Percentiles rank a stretch among this genome's conserved stretches.
Evolutionary conservation across 2,329 filamentous ascomycete genomes (phyloP).

Genomic region (Penicillium oxalicum): DNA sequence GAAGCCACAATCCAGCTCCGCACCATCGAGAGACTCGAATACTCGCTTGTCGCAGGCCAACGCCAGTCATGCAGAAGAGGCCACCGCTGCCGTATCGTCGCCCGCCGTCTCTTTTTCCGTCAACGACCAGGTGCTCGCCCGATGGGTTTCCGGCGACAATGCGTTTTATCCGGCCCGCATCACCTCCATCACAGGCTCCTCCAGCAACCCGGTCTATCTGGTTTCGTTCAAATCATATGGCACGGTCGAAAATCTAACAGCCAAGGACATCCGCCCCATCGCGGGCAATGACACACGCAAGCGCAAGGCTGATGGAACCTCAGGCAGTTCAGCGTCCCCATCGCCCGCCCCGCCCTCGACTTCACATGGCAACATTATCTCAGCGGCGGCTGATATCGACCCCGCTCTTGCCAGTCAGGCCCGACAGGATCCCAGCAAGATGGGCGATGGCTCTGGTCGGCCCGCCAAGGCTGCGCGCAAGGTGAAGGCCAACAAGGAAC

Average conservation of each 20-base stretch:
- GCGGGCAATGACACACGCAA: slow-evolving; percentile 62
- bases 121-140: slow-evolving; percentile 84
- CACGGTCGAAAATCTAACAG: slow-evolving; percentile 72
- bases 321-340: slow-evolving; percentile 46
- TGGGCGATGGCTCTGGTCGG: slow-evolving; percentile 52
- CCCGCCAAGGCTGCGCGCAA: slow-evolving; percentile 65
- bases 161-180: slow-evolving; percentile 89
- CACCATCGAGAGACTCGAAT: slow-evolving; percentile 60
- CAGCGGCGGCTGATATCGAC: slow-evolving; percentile 61
- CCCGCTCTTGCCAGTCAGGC: slow-evolving; percentile 59
- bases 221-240: slow-evolving; percentile 90
- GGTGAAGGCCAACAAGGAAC: slow-evolving; percentile 83
- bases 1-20: slow-evolving; percentile 42
- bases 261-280: slow-evolving; percentile 77
- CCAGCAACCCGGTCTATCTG: slow-evolving; percentile 83
- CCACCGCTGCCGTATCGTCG: slow-evolving; percentile 40
- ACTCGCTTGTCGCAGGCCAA: slow-evolving; percentile 34
- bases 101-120: slow-evolving; percentile 63
- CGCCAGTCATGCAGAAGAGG: slow-evolving; percentile 34
- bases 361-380: slow-evolving; percentile 52
- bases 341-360: slow-evolving; percentile 35
- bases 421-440: slow-evolving; percentile 58
- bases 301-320: slow-evolving; percentile 76
- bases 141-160: slow-evolving; percentile 85
- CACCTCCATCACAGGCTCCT: slow-evolving; percentile 86